phyloP scores from a whole-genome alignment of 2,329 filamentous ascomycete species.

The Helicocarpus griseus region DNA sequence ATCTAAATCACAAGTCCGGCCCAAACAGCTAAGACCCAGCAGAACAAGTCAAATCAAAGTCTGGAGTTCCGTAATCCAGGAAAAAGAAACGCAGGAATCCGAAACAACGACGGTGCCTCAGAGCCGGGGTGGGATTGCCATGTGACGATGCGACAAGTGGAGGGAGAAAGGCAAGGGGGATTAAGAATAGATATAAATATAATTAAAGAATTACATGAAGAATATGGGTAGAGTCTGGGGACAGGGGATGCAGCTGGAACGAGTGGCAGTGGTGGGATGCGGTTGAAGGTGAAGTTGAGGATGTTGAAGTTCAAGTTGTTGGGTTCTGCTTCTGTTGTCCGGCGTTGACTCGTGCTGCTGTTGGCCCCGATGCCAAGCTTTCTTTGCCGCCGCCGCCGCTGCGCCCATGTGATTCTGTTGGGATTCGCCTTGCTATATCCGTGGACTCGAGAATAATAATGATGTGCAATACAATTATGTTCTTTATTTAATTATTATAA shows the following conservation, averaged over 20 bases:
- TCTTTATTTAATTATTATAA: too few relatives aligned
- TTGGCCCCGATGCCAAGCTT: too few relatives aligned
- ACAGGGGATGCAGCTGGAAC: neutral
- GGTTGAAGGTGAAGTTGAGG: too few relatives aligned
- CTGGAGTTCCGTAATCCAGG: neutral
- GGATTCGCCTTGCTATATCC: too few relatives aligned
- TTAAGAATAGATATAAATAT: neutral
- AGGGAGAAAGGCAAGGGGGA: neutral
- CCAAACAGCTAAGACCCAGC: neutral
- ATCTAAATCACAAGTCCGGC: neutral
- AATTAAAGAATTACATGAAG: neutral
- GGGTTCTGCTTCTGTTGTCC: too few relatives aligned
- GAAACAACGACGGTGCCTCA: neutral
- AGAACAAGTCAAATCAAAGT: neutral
- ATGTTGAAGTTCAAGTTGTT: too few relatives aligned
- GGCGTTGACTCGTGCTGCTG: too few relatives aligned
- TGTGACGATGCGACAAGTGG: neutral
- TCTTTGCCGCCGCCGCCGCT: too few relatives aligned
- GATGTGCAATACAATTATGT: too few relatives aligned
- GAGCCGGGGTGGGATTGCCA: neutral
- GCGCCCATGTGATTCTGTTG: too few relatives aligned
- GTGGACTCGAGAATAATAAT: too few relatives aligned
- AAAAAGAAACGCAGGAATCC: neutral
- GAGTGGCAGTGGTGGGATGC: too few relatives aligned
- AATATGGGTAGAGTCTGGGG: neutral